Base-by-base conservation (phyloP, 2,329 filamentous ascomycete species). In the Talaromyces sp. region DNA sequence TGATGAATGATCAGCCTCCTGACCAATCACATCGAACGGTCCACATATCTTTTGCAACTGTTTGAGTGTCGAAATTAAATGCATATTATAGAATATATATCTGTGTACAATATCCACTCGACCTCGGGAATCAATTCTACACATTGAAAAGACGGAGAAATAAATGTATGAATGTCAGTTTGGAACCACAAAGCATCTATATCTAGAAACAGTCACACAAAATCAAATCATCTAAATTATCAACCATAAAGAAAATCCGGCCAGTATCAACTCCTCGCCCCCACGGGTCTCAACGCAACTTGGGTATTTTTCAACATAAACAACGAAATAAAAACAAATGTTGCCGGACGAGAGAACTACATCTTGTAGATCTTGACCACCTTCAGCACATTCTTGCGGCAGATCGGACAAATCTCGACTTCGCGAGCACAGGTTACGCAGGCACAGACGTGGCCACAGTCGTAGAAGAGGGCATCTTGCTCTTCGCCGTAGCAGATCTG, bases 391-490 rank as follows among this genome's bases (percentile, higher is more conserved):
- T 78, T 77, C 75, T 82, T 83, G 62, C 86, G 77, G 71, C 86
- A 88, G 25, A 88, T 83, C 1, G 86, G 86, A 67, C 86, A 88
- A 57, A 76, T 77, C 61, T 86, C 83, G 33, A 88, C 81, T 69
- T 83, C 80, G 58, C 78, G 78, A 12, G 86, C 85, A 69, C 86
- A 88, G n/a, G 75, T 75, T 63, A 84, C 74, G 66, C 86, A 88
- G 3, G 85, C 82, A 52, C 85, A 82, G 18, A 88, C 83, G 68
- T 88, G 86, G 0, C 86, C 86, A 66, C 86, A 88, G 66, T 85
- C 83, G 67, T 84, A 85, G 70, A 88, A 87, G 6, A 85, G 79
- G 4, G 84, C 82, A 64, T 86, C 83, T 60, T 85, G 83, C 46
- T 82, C 81, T 50, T 82, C 80, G n/a, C 83, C 81, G 72, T 83